These are phyloP conservation scores for Laguncularia racemosa DNA, from an alignment of 345 rosid genomes.

Conservation along the genomic window DNA sequence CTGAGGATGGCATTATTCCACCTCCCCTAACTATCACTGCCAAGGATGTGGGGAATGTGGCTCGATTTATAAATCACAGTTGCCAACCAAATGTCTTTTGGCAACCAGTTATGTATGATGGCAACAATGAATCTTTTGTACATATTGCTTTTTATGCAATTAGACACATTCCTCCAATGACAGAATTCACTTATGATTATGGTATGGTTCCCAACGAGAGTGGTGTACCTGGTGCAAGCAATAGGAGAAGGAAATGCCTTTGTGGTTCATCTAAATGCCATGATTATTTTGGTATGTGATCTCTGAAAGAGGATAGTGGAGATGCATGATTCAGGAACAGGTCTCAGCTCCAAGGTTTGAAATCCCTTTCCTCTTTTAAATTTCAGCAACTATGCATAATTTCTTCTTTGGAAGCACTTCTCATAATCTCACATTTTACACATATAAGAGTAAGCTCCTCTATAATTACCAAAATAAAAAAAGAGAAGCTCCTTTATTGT, in stretches of 20 bases:
- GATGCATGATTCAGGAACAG: slow-evolving; percentile 4
- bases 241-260: slow-evolving; percentile 46
- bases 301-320: slow-evolving; percentile 2
- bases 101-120: slow-evolving; percentile 61
- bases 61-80: slow-evolving; percentile 93
- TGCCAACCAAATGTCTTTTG: slow-evolving; percentile 81
- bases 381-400: background rate
- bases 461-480: no score
- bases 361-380: background rate
- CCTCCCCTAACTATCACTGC: slow-evolving; percentile 64
- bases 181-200: slow-evolving; percentile 83
- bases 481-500: no score
- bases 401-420: background rate
- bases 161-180: slow-evolving; percentile 73
- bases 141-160: slow-evolving; percentile 70
- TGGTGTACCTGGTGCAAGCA: slow-evolving; percentile 8
- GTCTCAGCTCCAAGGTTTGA: slow-evolving; percentile 6
- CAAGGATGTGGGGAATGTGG: slow-evolving; percentile 69
- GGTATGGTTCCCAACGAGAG: slow-evolving; percentile 36
- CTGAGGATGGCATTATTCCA: slow-evolving; percentile 27
- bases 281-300: slow-evolving; percentile 38
- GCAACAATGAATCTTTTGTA: slow-evolving; percentile 32
- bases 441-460: no score
- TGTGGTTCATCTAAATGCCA: slow-evolving; percentile 58
- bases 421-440: background rate